phyloP scores from a whole-genome alignment of 805 yeast species.

The Ogataea populi-albae region DNA sequence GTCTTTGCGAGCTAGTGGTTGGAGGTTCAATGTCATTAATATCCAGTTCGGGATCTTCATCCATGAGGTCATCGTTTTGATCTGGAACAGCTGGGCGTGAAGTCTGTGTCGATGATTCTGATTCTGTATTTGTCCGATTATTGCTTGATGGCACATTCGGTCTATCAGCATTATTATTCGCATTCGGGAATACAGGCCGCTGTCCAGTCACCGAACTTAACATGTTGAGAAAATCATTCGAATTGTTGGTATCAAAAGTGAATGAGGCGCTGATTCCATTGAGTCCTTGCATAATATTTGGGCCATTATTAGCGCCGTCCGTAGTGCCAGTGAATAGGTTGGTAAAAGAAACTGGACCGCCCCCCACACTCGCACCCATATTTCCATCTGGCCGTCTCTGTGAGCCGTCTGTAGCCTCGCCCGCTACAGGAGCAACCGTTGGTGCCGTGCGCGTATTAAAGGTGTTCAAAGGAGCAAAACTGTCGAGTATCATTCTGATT shows the following conservation, averaged over 20 bases:
- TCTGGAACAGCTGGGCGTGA: neutral
- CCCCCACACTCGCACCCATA: constrained; percentile 15
- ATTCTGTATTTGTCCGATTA: too few species aligned
- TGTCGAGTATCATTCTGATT: constrained; percentile 21
- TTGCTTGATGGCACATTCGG: neutral
- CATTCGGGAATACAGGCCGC: neutral
- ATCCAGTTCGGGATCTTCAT: constrained; percentile 19
- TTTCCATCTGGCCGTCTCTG: constrained; percentile 16
- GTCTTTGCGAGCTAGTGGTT: neutral
- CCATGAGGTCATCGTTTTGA: constrained; percentile 9
- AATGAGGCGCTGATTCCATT: constrained; percentile 9
- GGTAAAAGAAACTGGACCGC: constrained; percentile 17
- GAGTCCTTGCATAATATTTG: constrained; percentile 1
- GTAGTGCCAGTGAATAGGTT: constrained; percentile 9
- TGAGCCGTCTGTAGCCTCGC: constrained; percentile 11
- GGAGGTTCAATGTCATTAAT: constrained; percentile 11
- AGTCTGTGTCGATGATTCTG: too few species aligned
- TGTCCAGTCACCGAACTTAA: constrained; percentile 4
- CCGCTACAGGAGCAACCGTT: constrained; percentile 17
- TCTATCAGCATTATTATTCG: neutral
- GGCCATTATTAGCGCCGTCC: neutral
- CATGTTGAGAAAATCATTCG: constrained; percentile 5
- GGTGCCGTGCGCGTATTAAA: constrained; percentile 9
- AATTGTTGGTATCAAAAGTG: constrained; percentile 9
- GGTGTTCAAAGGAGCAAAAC: constrained; percentile 12